These are phyloP conservation scores for Aurantiochytrium sp. DNA, from an alignment of 108 stramenopile species.

Conservation along the genomic window DNA sequence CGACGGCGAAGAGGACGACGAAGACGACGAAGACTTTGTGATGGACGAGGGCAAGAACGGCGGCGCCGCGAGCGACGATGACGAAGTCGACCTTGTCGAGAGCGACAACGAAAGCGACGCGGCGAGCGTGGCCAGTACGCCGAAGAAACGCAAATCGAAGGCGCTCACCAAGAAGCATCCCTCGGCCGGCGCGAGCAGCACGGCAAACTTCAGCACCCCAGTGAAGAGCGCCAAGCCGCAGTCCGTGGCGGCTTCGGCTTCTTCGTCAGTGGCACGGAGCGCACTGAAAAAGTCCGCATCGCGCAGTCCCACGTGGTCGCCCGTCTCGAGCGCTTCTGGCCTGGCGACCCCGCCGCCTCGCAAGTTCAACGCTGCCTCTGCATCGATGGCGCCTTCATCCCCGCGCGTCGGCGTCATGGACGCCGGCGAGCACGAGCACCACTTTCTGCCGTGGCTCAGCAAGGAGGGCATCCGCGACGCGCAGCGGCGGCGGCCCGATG, in stretches of 20 bases:
- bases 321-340: no score
- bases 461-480: conserved; percentile 63
- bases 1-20: conserved; percentile 28
- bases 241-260: neutral
- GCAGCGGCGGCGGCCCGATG: conserved; percentile 48
- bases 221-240: conserved; percentile 33
- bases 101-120: conserved; percentile 30
- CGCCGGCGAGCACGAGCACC: conserved; percentile 79
- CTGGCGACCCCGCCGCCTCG: neutral
- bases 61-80: neutral
- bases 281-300: neutral
- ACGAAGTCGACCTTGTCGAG: conserved; percentile 31
- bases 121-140: no score
- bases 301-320: neutral
- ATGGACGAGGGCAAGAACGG: neutral
- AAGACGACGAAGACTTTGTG: conserved; percentile 5
- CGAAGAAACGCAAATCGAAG: neutral
- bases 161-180: conserved; percentile 8
- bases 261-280: neutral
- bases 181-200: conserved; percentile 53
- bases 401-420: conserved; percentile 39
- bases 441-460: conserved; percentile 72
- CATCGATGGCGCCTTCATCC: neutral
- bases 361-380: neutral
- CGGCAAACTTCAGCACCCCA: conserved; percentile 41